Evolutionary conservation across 2,329 filamentous ascomycete species (phyloP), one percentile per base, ranked within the genome.

Genomic region (Aspergillus quadricinctus): DNA sequence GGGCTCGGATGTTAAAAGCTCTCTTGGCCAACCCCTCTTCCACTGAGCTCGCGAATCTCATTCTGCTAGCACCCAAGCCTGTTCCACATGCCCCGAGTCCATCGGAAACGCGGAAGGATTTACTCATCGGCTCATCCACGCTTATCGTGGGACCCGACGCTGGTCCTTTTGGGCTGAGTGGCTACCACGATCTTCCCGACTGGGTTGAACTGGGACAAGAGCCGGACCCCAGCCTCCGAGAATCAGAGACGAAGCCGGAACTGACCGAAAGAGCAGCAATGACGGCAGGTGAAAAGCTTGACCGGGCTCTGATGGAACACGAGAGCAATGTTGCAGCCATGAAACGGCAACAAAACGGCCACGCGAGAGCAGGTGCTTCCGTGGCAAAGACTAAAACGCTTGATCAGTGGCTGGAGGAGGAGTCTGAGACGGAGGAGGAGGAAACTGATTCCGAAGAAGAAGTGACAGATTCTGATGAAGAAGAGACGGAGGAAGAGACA

Each of bases 21-120:
- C 84, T 99, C 1, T 83, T 99, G 1, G 82, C 85, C 3, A 86
- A 89, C 4, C 90, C 92, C 1, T 79, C 81, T 2, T 85, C 83
- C 7, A 88, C 86, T 0, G 91, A 97, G 71, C 83, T 99, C 17
- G 94, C 94, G 2, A 92, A 89, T 0, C 80, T 99, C 14, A 88
- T 97, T 71, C 85, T 99, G 0, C 83, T 97, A 1, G 94, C 94
- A 0, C 92, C 94, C 0, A 99, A 99, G 71, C 93, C 94, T 0
- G 91, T 94, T 0, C 94, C 94, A 0, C 90, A 96, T 58, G 88
- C 89, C 0, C 92, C 92, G 0, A 96, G 90, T 57, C 94, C 94
- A 0, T 96, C 90, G 0, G 92, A 96, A 69, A 86, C 84, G 2
- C 84, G 92, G 35, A 90, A 87, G 61, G 87, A 85, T 0, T 88